These are phyloP conservation scores for Taiwanofungus camphoratus DNA, from an alignment of 1,284 basidiomycete species.

Conservation along the genomic window DNA sequence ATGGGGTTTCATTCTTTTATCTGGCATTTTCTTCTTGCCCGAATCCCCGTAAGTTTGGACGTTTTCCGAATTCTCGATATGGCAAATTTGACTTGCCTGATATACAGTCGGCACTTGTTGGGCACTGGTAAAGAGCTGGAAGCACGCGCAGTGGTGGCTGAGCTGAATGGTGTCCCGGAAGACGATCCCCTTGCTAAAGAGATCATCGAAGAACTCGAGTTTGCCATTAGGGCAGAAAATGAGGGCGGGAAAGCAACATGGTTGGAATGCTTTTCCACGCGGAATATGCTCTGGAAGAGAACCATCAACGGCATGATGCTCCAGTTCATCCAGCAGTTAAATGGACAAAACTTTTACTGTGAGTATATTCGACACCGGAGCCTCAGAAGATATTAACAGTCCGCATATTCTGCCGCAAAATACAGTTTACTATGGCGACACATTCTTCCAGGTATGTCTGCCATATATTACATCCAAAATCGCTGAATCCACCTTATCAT, in stretches of 20 bases:
- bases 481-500: background rate
- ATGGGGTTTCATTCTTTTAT: constrained; percentile 62
- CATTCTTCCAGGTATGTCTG: constrained; percentile 51
- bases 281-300: constrained; percentile 66
- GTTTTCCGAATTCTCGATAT: background rate
- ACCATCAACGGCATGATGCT: constrained; percentile 77
- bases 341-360: constrained; percentile 75
- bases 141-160: constrained; percentile 58
- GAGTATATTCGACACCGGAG: constrained; percentile 16
- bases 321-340: constrained; percentile 77
- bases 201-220: constrained; percentile 64
- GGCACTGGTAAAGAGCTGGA: constrained; percentile 46
- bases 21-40: constrained; percentile 70
- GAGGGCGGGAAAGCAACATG: constrained; percentile 76
- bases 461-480: background rate
- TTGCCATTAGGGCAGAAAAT: constrained; percentile 64
- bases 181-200: constrained; percentile 62
- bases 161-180: constrained; percentile 55
- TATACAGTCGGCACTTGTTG: constrained; percentile 52
- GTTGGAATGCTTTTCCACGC: constrained; percentile 70
- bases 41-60: constrained; percentile 62
- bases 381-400: too few species aligned
- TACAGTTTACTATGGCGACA: constrained; percentile 74
- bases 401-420: background rate
- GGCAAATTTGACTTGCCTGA: background rate